phyloP scores from a whole-genome alignment of 768 basidiomycete genomes.

The Psilocybe cyanescens region DNA sequence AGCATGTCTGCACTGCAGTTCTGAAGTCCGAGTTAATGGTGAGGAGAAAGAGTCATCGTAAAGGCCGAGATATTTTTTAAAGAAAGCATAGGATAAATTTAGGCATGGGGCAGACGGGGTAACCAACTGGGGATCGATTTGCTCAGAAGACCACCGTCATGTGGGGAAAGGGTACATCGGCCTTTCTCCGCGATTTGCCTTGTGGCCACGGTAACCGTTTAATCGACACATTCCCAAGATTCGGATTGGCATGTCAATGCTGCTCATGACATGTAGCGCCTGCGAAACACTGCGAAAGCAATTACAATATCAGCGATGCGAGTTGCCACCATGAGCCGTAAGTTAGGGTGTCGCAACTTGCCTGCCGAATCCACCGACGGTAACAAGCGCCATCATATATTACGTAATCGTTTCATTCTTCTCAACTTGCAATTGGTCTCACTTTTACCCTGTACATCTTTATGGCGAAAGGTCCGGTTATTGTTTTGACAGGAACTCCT shows the following conservation, averaged over 20 bases:
- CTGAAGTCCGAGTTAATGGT: conserved; percentile 13
- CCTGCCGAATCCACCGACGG: conserved; percentile 11
- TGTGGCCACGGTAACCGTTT: conserved; percentile 18
- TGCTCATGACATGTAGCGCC: conserved; percentile 10
- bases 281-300: conserved; percentile 16
- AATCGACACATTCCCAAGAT: conserved; percentile 13
- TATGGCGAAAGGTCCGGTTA: conserved; percentile 54
- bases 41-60: conserved; percentile 4
- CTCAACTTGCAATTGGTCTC: background rate
- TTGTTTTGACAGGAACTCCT: conserved; percentile 89
- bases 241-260: conserved; percentile 20
- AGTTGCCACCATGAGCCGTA: background rate
- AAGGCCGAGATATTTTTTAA: background rate
- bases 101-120: conserved; percentile 11
- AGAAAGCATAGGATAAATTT: conserved; percentile 19
- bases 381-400: conserved; percentile 5
- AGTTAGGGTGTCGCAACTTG: background rate
- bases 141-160: conserved; percentile 18
- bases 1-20: conserved; percentile 32
- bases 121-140: conserved; percentile 5
- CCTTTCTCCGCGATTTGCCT: background rate
- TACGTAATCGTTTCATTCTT: conserved; percentile 11
- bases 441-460: background rate
- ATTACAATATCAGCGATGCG: conserved; percentile 3
- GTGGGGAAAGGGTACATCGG: conserved; percentile 13